These are phyloP conservation scores for Pilatotrama ljubarskyi DNA, from an alignment of 768 basidiomycete species.

Conservation along the genomic window DNA sequence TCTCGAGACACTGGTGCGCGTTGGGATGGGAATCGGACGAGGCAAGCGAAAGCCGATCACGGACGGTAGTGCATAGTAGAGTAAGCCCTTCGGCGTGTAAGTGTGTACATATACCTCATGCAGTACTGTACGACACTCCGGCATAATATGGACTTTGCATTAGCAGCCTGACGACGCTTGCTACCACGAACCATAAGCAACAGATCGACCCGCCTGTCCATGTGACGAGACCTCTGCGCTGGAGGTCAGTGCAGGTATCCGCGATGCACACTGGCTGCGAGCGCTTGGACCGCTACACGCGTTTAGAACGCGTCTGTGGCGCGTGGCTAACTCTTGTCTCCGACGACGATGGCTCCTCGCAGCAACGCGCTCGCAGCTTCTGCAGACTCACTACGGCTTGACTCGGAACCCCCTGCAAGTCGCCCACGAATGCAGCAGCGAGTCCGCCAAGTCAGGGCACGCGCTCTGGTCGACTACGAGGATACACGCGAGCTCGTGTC, in stretches of 20 bases:
- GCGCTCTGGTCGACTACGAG: not conserved
- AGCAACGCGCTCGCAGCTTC: not conserved
- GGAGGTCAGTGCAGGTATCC: no score
- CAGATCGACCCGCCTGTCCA: no score
- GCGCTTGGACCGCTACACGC: not conserved
- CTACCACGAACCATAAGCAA: no score
- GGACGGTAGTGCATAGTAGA: slow-evolving; percentile 6
- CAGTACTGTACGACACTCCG: not conserved
- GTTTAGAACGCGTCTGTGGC: not conserved
- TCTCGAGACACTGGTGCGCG: slow-evolving; percentile 88
- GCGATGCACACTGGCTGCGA: no score
- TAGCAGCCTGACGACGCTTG: no score
- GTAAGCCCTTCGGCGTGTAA: not conserved
- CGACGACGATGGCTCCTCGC: not conserved
- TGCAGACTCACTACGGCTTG: not conserved
- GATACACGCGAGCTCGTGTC: not conserved
- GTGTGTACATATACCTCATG: slow-evolving; percentile 2
- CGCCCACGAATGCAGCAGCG: not conserved
- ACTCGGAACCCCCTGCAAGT: not conserved
- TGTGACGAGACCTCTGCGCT: no score
- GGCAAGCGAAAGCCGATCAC: slow-evolving; percentile 15
- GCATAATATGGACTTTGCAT: slow-evolving; percentile 3
- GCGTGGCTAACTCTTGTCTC: not conserved
- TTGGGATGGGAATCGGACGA: slow-evolving; percentile 82
- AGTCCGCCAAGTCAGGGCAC: not conserved